Evolutionary conservation across 768 basidiomycete genomes (phyloP), one percentile per base, ranked within the genome.

Genomic region (Lentinula edodes): DNA sequence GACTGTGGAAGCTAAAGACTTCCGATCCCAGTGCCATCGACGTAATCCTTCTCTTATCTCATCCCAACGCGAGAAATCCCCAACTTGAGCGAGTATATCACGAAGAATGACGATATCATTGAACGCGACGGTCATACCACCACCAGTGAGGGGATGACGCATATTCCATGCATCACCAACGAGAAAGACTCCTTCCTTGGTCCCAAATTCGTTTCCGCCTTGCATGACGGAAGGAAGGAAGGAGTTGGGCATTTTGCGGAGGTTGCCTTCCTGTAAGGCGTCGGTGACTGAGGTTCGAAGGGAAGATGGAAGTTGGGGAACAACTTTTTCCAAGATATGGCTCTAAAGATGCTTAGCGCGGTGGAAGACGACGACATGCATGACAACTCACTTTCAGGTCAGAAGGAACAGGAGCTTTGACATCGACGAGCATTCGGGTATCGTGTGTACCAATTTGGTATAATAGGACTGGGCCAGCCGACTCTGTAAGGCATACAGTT

Each of bases 151-250:
- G 1, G 97, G 97, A 73, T 99, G 97, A 0, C 97, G 91, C 95
- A 98, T 98, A 71, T 98, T 99, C 90, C 93, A 96, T 2, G 96
- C 87, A 70, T 98, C 97, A 1, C 97, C 97, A 38, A 97, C 78
- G 63, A 98, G 85, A 61, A 99, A 76, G 9, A 85, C 86, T 28
- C 55, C 54, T 36, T 63, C 34, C 35, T 46, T 62, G 23, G 39
- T 32, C 1, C 34, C 36, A n/a, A 42, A 63, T 46, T 51, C 41
- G 34, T 51, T 52, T 10, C 35, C 35, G 32, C 50, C 59, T 69
- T 96, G 95, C 62, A 86, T 77, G 2, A 88, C 78, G 0, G 95
- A 76, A 0, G 97, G 92, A 1, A 99, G 81, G 79, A 91, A 97
- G 0, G 92, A 90, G 72, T 98, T 98, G 36, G 97, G 95, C 95